Percentiles rank a stretch among this genome's conserved stretches.
Evolutionary conservation across 2,329 filamentous ascomycete genomes (phyloP).

Genomic region (Fusarium brevicatenulatum): DNA sequence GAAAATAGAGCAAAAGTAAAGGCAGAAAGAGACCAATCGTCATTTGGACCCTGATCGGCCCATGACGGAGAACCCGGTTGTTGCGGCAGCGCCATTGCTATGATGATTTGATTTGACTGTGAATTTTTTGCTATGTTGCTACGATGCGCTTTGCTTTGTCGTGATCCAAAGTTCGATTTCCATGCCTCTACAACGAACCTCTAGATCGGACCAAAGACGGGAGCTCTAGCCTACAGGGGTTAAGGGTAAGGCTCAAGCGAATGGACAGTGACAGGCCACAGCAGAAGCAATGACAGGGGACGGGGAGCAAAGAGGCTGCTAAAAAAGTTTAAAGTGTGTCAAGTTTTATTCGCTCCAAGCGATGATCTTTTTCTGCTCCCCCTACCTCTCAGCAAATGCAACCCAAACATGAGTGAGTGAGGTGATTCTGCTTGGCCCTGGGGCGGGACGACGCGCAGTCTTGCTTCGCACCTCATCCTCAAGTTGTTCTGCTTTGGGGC

Average conservation of each 20-base stretch:
- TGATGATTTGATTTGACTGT: constrained; percentile 7
- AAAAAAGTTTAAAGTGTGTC: constrained; percentile 1
- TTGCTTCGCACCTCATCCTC: neutral
- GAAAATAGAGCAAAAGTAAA: neutral
- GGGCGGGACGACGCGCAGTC: constrained; percentile 16
- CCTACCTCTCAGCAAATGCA: constrained; percentile 3
- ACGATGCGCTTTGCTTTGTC: neutral
- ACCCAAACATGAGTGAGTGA: neutral
- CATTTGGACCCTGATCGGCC: constrained; percentile 21
- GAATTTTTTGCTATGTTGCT: neutral
- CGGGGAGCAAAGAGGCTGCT: neutral
- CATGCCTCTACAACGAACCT: constrained; percentile 32
- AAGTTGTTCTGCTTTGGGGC: neutral
- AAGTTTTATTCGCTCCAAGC: neutral
- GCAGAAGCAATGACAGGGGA: neutral
- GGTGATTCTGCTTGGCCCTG: neutral
- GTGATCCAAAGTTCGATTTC: constrained; percentile 35
- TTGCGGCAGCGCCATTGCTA: constrained; percentile 2
- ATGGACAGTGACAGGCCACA: neutral
- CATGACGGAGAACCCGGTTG: constrained; percentile 8
- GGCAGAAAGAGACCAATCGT: neutral
- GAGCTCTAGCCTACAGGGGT: constrained; percentile 37
- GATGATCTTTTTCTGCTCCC: neutral
- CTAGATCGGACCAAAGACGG: constrained; percentile 44
- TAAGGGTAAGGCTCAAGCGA: constrained; percentile 11